A percentile compares a stretch with the other conserved stretches of the same genome.
Evolutionary conservation across 208 protist species (phyloP).

Genomic region (Trichomonas tenax): DNA sequence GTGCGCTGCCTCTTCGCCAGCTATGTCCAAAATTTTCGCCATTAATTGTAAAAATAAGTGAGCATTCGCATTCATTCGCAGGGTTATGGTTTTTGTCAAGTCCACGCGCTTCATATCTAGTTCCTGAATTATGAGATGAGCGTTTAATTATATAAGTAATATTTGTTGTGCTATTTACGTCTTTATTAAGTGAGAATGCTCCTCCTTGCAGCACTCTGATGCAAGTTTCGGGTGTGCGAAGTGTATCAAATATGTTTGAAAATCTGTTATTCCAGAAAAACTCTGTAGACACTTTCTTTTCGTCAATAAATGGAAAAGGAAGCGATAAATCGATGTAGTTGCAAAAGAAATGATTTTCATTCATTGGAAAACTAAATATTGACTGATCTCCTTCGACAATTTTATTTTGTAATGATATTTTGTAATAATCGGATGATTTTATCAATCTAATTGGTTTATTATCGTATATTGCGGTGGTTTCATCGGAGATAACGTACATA

Average conservation of each 20-base stretch:
- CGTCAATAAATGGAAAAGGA: not conserved
- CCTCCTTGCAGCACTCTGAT: not conserved
- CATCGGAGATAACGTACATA: not conserved
- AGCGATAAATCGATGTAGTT: not conserved
- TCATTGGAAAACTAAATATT: not conserved
- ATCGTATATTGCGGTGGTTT: not conserved
- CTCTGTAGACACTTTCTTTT: not conserved
- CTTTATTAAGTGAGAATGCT: not conserved
- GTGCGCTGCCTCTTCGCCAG: not conserved
- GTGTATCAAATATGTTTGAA: not conserved
- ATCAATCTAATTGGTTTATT: not conserved
- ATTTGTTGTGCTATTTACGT: not conserved
- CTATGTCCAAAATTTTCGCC: not conserved
- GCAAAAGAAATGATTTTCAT: not conserved
- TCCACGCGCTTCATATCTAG: not conserved
- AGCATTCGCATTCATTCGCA: conserved; percentile 6
- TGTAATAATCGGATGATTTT: not conserved
- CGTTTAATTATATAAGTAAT: not conserved
- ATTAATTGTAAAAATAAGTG: not conserved
- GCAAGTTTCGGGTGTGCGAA: not conserved
- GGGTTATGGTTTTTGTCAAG: not conserved
- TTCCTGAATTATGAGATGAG: not conserved
- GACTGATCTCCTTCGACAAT: not conserved
- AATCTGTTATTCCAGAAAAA: conserved; percentile 11
- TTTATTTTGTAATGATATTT: not conserved